Base-by-base conservation (phyloP, 2,329 filamentous ascomycete species). In the Zymoseptoria passerinii region DNA sequence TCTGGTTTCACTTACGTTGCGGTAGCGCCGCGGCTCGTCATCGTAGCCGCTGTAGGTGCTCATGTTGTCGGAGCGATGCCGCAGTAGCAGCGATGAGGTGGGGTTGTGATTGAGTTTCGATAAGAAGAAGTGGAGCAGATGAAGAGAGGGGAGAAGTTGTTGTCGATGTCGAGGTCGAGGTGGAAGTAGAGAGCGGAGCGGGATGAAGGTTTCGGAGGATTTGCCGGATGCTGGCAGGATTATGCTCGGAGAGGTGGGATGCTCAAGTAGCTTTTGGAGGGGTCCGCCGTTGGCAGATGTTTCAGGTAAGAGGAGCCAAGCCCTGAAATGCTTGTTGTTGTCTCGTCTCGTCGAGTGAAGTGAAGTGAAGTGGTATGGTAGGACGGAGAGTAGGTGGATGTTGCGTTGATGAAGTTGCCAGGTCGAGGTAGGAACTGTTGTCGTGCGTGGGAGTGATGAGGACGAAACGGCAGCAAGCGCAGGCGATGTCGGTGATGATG, bases 41-140 rank as follows among this genome's bases (percentile, higher is more conserved):
- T 77, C 75, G 72, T 78, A 78, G 65, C 76, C 74, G 60, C 76
- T 74, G 73, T 80, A 80, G 66, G 76, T 72, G 60, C 77, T 79
- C 78, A 80, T 80, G 70, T 66, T 63, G 63, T 48, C 48, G 56
- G 56, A 28, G 53, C 13, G 35, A 56, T 58, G 51, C 54, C 48
- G 35, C 35, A 16, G 35, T 52, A 23, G 23, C 50, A 52, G 28
- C 28, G 50, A 23, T n/a, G 50, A 29, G 50, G 8, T 16, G 49
- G 8, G 16, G 49, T 10, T 50, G 49, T 50, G 10, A 27, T 50
- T 8, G 50, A 23, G 28, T 13, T 23, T 52, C 50, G 50, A 10
- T 28, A 28, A 13, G 50, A 28, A 13, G 50, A 52, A 8, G 49
- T 50, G n/a, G 23, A 29, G 50, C 23, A 28, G 35, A 44, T 44